A percentile compares a stretch with the other conserved stretches of the same genome.
Conservation (phyloP, 108 stramenopile genomes). For the Nitzschia sp. region DNA sequence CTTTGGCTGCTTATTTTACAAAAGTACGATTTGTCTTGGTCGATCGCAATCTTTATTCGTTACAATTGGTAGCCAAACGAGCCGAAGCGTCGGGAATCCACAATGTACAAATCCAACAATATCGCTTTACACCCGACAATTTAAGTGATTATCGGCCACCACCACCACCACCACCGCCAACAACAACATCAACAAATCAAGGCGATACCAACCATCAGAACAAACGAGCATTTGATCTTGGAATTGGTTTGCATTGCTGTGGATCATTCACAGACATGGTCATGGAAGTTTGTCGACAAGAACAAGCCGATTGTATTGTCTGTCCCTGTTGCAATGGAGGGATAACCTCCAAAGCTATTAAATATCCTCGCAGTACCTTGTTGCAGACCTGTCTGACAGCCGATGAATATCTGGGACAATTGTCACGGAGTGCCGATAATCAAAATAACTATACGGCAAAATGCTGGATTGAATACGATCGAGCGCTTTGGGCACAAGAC, state of each 20-base stretch:
- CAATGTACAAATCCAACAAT: conserved; percentile 31
- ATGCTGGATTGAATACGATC: conserved; percentile 39
- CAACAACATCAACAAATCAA: neutral
- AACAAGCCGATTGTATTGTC: conserved; percentile 36
- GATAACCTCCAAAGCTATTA: conserved; percentile 22
- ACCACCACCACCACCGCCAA: neutral
- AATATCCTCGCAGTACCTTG: conserved; percentile 33
- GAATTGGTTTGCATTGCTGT: conserved; percentile 40
- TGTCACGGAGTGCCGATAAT: conserved; percentile 28
- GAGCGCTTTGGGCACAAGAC: conserved; percentile 37
- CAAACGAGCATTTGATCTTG: conserved; percentile 24
- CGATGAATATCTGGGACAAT: conserved; percentile 32
- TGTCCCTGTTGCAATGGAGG: conserved; percentile 45
- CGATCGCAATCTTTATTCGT: conserved; percentile 27
- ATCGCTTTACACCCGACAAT: conserved; percentile 27
- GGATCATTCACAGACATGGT: conserved; percentile 47
- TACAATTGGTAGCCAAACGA: conserved; percentile 20
- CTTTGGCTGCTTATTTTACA: conserved; percentile 36
- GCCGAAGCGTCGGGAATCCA: conserved; percentile 11
- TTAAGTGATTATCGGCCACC: conserved; percentile 20
- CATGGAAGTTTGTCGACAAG: conserved; percentile 22
- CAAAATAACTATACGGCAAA: conserved; percentile 26
- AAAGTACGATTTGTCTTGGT: conserved; percentile 35
- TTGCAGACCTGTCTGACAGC: conserved; percentile 16
- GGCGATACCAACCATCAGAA: neutral